Evolutionary conservation across 257 asterid species (phyloP).

Genomic region (Lantana camara): DNA sequence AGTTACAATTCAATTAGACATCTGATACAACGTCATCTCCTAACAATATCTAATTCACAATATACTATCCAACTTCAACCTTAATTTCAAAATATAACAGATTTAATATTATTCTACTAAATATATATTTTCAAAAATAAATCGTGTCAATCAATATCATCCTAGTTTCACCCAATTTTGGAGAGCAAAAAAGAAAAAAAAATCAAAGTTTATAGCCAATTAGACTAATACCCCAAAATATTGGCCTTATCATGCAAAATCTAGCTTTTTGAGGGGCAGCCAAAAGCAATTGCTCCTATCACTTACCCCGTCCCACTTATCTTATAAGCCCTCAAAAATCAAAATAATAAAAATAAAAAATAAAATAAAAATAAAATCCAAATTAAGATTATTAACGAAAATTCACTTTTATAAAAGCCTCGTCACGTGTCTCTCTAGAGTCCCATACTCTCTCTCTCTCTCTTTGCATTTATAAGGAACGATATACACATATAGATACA

Average conservation of each 20-base stretch:
- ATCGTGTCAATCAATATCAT: too few relatives aligned
- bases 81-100: too few relatives aligned
- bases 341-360: background rate
- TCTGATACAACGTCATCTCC: too few relatives aligned
- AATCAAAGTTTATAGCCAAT: background rate
- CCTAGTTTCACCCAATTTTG: too few relatives aligned
- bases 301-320: conserved; percentile 30
- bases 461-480: conserved; percentile 27
- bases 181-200: background rate
- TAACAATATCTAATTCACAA: too few relatives aligned
- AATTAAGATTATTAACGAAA: conserved; percentile 3
- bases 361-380: conserved; percentile 10
- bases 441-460: conserved; percentile 10
- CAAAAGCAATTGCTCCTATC: conserved; percentile 44
- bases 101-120: too few relatives aligned
- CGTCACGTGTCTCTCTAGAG: conserved; percentile 35
- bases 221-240: conserved; percentile 5
- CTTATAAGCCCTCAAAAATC: conserved; percentile 19
- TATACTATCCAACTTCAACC: too few relatives aligned
- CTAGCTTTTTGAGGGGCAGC: background rate
- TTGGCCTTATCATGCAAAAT: conserved; percentile 31
- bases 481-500: conserved; percentile 31
- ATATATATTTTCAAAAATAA: too few relatives aligned
- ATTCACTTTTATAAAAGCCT: conserved; percentile 31
- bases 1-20: too few relatives aligned